Evolutionary conservation across 805 yeast species (phyloP), one percentile per base, ranked within the genome.

Genomic region (Candida dajiaensis): DNA sequence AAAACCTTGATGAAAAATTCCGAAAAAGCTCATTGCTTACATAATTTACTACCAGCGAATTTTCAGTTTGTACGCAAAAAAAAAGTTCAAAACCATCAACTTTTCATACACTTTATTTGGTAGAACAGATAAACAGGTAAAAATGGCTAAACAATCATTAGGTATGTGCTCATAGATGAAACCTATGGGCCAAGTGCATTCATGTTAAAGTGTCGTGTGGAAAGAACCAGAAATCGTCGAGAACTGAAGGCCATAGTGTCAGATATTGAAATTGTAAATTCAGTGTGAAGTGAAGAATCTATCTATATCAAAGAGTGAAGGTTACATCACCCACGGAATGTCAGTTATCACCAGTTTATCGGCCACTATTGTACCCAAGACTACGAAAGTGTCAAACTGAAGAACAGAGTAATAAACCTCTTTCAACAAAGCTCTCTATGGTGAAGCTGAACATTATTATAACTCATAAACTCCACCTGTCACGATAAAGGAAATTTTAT

Each of bases 131-230:
- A 36, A 28, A 44, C 33, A 44, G 46, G 31, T 25, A 41, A 63
- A 55, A 64, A 71, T 71, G 75, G 75, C 75, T 69, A 71, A 70
- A 64, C 75, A 71, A 70, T 71, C 75, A 60, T 67, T 70, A 65
- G 74, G 74, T 70, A 70, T 67, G 74, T 70, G 50, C 26, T 39
- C 29, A 10, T 10, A 40, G 41, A 18, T 18, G 18, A 12, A 33
- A 33, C 36, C 36, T 33, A 33, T 33, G 36, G 36, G 20, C 20
- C 20, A 18, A 16, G 19, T 3, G 20, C 3, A 8, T 16, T 19
- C 20, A 16, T 33, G 6, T 33, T n/a, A 11, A n/a, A 16, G 19
- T 16, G 19, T 28, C 18, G 20, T 33, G 20, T 33, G 13, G 36
- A 33, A 33, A 33, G 36, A 16, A 4, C 15, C 12, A 4, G 18